phyloP scores from a whole-genome alignment of 306 rosid species.

The Sesbania bispinosa region DNA sequence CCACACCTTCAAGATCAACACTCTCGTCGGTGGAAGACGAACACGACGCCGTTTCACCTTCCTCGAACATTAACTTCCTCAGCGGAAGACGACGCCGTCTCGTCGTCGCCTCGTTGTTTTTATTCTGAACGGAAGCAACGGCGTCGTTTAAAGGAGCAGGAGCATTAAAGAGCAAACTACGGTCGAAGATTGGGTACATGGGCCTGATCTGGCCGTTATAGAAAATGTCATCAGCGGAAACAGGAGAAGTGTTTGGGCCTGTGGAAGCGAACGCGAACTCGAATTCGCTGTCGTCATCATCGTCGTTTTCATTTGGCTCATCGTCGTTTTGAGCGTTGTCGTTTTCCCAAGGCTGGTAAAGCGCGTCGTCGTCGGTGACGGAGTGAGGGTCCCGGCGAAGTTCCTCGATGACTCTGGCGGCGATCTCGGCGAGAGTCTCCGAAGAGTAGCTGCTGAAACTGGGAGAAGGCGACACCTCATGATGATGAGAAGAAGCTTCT shows the following conservation, averaged over 20 bases:
- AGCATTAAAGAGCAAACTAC: constrained; percentile 14
- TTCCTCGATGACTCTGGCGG: constrained; percentile 76
- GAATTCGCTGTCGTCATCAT: constrained; percentile 41
- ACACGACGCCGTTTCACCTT: constrained; percentile 44
- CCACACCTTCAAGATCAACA: constrained; percentile 37
- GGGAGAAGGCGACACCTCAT: constrained; percentile 50
- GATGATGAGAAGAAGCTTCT: constrained; percentile 19
- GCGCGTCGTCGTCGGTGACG: constrained; percentile 14
- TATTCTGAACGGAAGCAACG: neutral
- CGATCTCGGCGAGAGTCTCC: constrained; percentile 77
- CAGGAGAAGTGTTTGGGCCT: constrained; percentile 38
- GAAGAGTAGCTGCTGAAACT: constrained; percentile 81
- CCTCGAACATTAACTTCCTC: constrained; percentile 75
- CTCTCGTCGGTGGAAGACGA: constrained; percentile 66
- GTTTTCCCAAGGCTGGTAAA: constrained; percentile 31
- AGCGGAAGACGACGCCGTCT: constrained; percentile 65
- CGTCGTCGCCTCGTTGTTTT: neutral
- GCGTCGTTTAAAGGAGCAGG: neutral
- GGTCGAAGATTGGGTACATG: constrained; percentile 60
- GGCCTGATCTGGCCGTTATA: constrained; percentile 83
- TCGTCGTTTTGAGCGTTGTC: neutral
- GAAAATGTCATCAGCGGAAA: constrained; percentile 86
- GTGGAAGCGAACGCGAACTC: constrained; percentile 59
- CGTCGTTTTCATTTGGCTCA: neutral
- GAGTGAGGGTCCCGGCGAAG: constrained; percentile 38